Conservation (phyloP, 345 rosid genomes). For the Camelina hispida region DNA sequence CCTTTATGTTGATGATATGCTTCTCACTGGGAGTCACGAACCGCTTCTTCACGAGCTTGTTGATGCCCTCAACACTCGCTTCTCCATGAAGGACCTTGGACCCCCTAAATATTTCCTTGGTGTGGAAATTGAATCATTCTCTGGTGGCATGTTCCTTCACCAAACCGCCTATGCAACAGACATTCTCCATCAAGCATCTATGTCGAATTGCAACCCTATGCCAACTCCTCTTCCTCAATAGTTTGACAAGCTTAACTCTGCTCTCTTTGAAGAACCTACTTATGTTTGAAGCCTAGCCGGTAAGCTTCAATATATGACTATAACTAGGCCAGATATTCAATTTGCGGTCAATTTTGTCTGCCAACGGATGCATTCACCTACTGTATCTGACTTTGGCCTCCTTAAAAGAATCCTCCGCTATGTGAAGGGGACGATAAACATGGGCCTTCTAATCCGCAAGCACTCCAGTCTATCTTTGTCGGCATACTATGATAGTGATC, state of each 20-base stretch:
- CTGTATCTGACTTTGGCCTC: rapidly evolving
- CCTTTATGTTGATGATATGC: background rate
- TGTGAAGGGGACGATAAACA: background rate
- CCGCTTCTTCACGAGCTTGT: rapidly evolving
- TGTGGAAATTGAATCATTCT: no score
- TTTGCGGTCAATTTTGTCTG: background rate
- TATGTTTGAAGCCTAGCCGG: background rate
- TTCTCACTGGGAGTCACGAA: rapidly evolving
- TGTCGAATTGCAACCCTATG: no score
- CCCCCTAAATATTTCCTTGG: no score
- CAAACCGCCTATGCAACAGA: no score
- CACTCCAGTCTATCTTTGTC: no score
- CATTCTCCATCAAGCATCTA: no score
- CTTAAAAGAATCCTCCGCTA: background rate
- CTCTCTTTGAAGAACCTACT: no score
- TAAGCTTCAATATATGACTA: background rate
- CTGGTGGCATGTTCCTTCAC: no score
- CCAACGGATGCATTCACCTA: background rate
- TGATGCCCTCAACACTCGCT: rapidly evolving
- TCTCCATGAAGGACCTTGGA: no score
- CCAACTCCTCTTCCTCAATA: no score
- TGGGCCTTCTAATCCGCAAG: background rate
- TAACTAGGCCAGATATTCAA: background rate
- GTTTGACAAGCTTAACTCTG: no score
- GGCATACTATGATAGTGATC: no score